Percentiles rank a stretch among this genome's conserved stretches.
These are phyloP conservation scores for Onygena corvina DNA, from an alignment of 2,329 filamentous ascomycete genomes.

Conservation along the genomic window DNA sequence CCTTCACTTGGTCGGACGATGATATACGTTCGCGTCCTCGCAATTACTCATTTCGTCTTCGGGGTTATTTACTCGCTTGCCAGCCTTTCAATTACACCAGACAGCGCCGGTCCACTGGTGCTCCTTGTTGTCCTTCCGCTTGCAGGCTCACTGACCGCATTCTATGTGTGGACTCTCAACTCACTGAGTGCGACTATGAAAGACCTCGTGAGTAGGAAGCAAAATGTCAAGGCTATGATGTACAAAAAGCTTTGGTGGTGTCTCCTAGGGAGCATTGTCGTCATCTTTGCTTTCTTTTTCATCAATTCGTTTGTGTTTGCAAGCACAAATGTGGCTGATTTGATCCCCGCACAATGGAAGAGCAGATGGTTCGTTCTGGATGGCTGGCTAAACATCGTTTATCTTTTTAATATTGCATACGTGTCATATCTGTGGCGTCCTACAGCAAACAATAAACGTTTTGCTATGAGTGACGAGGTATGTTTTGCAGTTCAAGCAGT, in stretches of 20 bases:
- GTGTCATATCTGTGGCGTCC: slow-evolving; percentile 94
- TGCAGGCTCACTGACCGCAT: slow-evolving; percentile 81
- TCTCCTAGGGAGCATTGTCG: slow-evolving; percentile 78
- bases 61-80: slow-evolving; percentile 87
- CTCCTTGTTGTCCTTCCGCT: slow-evolving; percentile 87
- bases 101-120: slow-evolving; percentile 78
- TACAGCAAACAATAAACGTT: slow-evolving; percentile 89
- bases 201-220: slow-evolving; percentile 86
- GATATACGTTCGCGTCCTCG: slow-evolving; percentile 83
- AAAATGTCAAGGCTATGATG: slow-evolving; percentile 87
- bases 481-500: slow-evolving; percentile 14
- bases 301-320: slow-evolving; percentile 95
- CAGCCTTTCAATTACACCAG: slow-evolving; percentile 76
- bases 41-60: slow-evolving; percentile 86
- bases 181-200: slow-evolving; percentile 91
- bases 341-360: slow-evolving; percentile 94
- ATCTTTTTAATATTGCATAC: slow-evolving; percentile 84
- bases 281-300: slow-evolving; percentile 98
- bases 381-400: slow-evolving; percentile 93
- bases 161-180: slow-evolving; percentile 98
- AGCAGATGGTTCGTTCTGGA: slow-evolving; percentile 94
- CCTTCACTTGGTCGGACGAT: slow-evolving; percentile 82
- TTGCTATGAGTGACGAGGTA: slow-evolving; percentile 96
- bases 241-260: slow-evolving; percentile 99
- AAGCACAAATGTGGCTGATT: slow-evolving; percentile 69